Base-by-base conservation (phyloP, 2,329 filamentous ascomycete genomes). In the Ophioceras dolichostomum region DNA sequence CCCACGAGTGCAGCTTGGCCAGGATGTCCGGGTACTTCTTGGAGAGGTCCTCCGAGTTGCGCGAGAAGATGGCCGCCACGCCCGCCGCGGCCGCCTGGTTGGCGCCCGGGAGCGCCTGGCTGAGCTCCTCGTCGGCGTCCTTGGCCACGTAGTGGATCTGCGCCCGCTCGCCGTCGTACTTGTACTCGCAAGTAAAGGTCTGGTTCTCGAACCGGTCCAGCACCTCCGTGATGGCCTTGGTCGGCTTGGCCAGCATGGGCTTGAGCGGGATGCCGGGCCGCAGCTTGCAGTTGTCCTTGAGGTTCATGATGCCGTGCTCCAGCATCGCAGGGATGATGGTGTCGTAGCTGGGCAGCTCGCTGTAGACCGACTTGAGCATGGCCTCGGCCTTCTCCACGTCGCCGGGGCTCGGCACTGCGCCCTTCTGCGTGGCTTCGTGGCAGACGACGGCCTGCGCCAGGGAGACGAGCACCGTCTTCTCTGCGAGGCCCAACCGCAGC, bases 1-100 rank as follows among this genome's bases (percentile, higher is more conserved):
- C 79, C 91, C 91, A 98, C 1, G 73, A 79, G 27, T 84, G 70
- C 10, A 98, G 72, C 56, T 93, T 94, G 17, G 73, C 79, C 22
- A 98, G 73, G 37, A 98, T 87, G 60, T 98, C 91, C 0, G 91
- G 91, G 52, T 98, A 98, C 54, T 98, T 98, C 59, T 91, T 94
- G 8, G 87, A 95, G 34, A 98, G 58, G 50, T 98, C 89, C 61
- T 98, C 91, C 0, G 89, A 96, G 54, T 98, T 98, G 47, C 91
- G 74, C 3, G 91, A 98, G 60, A 98, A 98, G 49, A 98, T 94
- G 36, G 89, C 86, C 8, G 86, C 79, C 24, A 96, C 74, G 2
- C 89, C 89, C 37, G 76, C 70, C 5, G 70, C 73, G 24, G 71
- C 62, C 43, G 85, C 82, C 44, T 77, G 78, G 29, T 77, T 69